Base-by-base conservation (phyloP, 495 filamentous ascomycete genomes). In the Talaromyces borbonicus region DNA sequence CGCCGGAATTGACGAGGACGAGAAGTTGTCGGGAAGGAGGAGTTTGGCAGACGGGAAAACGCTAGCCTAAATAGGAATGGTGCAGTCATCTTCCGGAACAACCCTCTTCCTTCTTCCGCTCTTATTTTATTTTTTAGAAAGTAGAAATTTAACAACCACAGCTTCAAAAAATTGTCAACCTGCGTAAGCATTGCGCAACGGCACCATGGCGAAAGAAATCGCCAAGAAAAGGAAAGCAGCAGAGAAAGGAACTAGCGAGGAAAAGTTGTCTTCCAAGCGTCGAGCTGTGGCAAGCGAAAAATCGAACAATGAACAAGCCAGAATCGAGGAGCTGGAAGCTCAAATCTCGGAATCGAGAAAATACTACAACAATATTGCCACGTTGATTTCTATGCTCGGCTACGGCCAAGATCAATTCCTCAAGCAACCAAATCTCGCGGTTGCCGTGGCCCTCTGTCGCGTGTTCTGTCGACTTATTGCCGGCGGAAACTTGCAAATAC, bases 31-130 rank as follows among this genome's bases (percentile, higher is more conserved):
- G 63, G 65, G 58, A 69, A 89, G 65, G 93, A 87, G 83, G 93
- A 87, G 83, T 88, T 72, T 92, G 86, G 43, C 85, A 80, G 30
- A n/a, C 83, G 78, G 84, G 86, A 87, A 94, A 55, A 93, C 92
- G 62, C 73, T 79, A 73, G 85, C 83, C 44, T 75, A 73, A 41
- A 88, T 78, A 8, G 86, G 87, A 8, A 79, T 63, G 53, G 48
- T 39, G 27, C 19, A 18, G 8, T 0, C 7, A n/a, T 15, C 15
- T 44, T n/a, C n/a, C 41, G 41, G 41, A 44, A 44, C 30, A 44
- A 44, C 41, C n/a, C n/a, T n/a, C n/a, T n/a, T n/a, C n/a, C n/a
- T 31, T 18, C 41, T 1, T 30, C 41, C 26, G 41, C n/a, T n/a
- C n/a, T n/a, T n/a, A n/a, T n/a, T n/a, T n/a, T n/a, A n/a, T n/a